These are phyloP conservation scores for Anthoceros angustus DNA, from an alignment of 225 moss, liverwort and hornwort species.

Conservation along the genomic window DNA sequence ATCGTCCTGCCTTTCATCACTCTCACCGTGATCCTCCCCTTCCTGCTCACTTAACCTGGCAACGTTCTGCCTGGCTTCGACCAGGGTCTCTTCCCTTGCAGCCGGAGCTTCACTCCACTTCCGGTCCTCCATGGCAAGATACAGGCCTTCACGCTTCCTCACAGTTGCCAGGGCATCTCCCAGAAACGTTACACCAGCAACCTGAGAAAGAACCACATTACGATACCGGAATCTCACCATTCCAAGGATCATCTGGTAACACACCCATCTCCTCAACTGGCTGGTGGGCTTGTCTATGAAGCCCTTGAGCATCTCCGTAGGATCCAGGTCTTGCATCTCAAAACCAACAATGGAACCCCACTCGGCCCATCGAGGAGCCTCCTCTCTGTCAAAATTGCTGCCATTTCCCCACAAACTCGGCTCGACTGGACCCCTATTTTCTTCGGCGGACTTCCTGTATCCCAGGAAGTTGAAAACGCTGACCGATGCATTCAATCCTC, in stretches of 20 bases:
- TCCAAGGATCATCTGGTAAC: constrained; percentile 69
- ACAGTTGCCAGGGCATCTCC: constrained; percentile 36
- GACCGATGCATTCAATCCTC: constrained; percentile 29
- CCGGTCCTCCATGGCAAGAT: constrained; percentile 42
- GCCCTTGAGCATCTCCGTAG: constrained; percentile 35
- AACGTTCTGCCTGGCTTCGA: background rate
- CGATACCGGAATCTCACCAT: constrained; percentile 45
- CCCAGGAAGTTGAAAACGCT: constrained; percentile 31
- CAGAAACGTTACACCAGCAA: constrained; percentile 38
- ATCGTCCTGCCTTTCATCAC: background rate
- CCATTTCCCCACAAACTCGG: constrained; percentile 34
- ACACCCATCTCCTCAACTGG: constrained; percentile 66
- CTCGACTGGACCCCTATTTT: constrained; percentile 30
- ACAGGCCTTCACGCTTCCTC: constrained; percentile 26
- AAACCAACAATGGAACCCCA: constrained; percentile 65
- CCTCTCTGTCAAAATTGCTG: constrained; percentile 5
- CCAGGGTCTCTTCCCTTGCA: constrained; percentile 10
- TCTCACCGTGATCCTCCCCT: background rate
- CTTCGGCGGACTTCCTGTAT: constrained; percentile 55
- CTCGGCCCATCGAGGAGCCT: constrained; percentile 29
- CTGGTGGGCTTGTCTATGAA: constrained; percentile 49
- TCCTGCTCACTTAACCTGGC: background rate
- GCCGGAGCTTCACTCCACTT: constrained; percentile 27
- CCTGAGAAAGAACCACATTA: constrained; percentile 40
- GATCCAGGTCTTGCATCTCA: constrained; percentile 76